Conservation (phyloP, 192 early-diverging fungal species). For the Cetraspora pellucida region DNA sequence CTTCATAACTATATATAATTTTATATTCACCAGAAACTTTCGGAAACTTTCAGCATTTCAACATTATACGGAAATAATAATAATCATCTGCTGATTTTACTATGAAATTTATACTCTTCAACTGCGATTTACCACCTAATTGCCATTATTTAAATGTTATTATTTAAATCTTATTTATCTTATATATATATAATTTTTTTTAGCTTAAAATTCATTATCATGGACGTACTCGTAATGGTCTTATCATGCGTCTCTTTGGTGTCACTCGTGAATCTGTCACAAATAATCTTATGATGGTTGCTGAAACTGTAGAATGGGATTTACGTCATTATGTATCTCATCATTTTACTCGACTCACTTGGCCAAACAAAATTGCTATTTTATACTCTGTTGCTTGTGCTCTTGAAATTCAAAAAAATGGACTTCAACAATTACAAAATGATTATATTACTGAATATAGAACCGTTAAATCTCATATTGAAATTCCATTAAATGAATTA, state of each 20-base stretch:
- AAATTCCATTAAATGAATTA: slow-evolving; percentile 23
- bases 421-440: background rate
- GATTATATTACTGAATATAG: background rate
- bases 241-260: slow-evolving; percentile 25
- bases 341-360: slow-evolving; percentile 20
- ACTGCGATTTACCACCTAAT: no score
- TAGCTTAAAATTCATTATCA: slow-evolving; percentile 24
- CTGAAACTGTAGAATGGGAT: slow-evolving; percentile 33
- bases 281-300: slow-evolving; percentile 24
- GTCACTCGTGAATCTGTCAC: slow-evolving; percentile 13
- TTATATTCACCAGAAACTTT: no score
- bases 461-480: slow-evolving; percentile 28
- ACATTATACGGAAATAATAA: no score
- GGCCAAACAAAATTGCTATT: slow-evolving; percentile 18
- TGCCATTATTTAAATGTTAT: background rate
- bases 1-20: no score
- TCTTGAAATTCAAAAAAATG: background rate
- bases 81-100: no score
- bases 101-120: no score
- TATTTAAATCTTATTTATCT: background rate
- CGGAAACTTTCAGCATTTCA: no score
- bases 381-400: slow-evolving; percentile 1
- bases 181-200: background rate
- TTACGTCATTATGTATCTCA: slow-evolving; percentile 32
- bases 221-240: slow-evolving; percentile 8